Conservation (phyloP, 805 yeast species). For the Saturnispora gosingensis region DNA sequence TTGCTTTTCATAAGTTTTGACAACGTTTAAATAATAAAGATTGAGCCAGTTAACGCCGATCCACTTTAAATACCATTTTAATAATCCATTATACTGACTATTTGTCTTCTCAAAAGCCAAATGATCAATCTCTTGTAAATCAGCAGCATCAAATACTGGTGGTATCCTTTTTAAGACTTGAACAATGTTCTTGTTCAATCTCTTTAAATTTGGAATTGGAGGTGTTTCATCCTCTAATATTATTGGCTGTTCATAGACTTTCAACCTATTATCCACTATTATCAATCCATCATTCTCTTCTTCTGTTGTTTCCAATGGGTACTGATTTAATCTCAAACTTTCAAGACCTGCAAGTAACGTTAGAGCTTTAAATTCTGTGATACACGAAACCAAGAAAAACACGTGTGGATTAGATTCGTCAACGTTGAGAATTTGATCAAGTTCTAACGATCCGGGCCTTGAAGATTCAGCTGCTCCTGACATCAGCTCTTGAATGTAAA, state of each 20-base stretch:
- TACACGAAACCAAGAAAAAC: conserved; percentile 8
- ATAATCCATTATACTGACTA: conserved; percentile 18
- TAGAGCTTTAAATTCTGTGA: conserved; percentile 13
- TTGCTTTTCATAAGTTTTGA: conserved; percentile 25
- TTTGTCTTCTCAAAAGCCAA: conserved; percentile 34
- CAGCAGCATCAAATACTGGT: conserved; percentile 29
- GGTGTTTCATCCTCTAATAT: conserved; percentile 16
- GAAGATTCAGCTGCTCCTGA: conserved; percentile 9
- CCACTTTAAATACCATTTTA: conserved; percentile 39
- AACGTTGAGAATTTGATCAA: conserved; percentile 13
- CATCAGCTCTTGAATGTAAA: conserved; percentile 17
- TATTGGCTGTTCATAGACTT: conserved; percentile 6
- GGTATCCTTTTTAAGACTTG: conserved; percentile 26
- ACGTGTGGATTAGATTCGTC: conserved; percentile 3
- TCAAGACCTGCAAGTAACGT: conserved; percentile 13
- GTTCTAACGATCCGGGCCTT: conserved; percentile 19
- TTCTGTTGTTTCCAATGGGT: conserved; percentile 1
- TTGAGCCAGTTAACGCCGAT: conserved; percentile 47
- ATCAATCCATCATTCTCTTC: not conserved
- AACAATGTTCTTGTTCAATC: conserved; percentile 18
- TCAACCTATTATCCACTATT: not conserved
- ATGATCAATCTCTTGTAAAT: conserved; percentile 36
- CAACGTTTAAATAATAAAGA: conserved; percentile 44
- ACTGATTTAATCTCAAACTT: conserved; percentile 8
- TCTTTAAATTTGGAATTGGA: conserved; percentile 20